Percentiles rank a stretch among this genome's conserved stretches.
Evolutionary conservation across 2,329 filamentous ascomycete species (phyloP).

Genomic region (Bisporella sp.): DNA sequence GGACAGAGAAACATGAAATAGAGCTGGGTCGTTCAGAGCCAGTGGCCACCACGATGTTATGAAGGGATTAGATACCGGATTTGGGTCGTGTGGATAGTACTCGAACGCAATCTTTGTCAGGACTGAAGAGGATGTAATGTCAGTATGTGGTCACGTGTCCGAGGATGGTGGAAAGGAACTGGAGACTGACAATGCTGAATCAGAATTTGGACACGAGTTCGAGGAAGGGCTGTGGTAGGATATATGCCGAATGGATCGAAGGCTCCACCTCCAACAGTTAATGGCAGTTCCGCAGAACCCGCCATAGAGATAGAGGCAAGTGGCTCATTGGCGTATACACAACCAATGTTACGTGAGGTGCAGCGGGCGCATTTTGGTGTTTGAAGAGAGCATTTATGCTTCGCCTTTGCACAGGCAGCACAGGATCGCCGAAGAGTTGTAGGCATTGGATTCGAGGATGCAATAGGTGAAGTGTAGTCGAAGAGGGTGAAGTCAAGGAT

Average conservation of each 20-base stretch:
- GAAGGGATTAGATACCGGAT: conserved; percentile 47
- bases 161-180: conserved; percentile 6
- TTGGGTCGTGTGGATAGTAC: conserved; percentile 51
- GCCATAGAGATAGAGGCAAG: conserved; percentile 23
- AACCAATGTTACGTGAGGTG: conserved; percentile 38
- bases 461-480: background rate
- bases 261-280: background rate
- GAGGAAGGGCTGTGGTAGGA: conserved; percentile 43
- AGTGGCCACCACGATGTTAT: conserved; percentile 54
- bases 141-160: background rate
- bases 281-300: conserved; percentile 1
- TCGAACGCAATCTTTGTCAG: conserved; percentile 51
- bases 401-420: conserved; percentile 46
- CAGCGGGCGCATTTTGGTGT: conserved; percentile 50
- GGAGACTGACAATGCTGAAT: conserved; percentile 43
- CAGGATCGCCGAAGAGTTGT: conserved; percentile 51
- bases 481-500: background rate
- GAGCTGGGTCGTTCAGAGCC: conserved; percentile 45
- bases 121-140: conserved; percentile 33
- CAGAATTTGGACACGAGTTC: conserved; percentile 44
- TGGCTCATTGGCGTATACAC: conserved; percentile 48
- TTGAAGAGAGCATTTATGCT: conserved; percentile 47
- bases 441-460: conserved; percentile 37
- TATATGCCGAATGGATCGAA: conserved; percentile 52
- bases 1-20: conserved; percentile 53